Base-by-base conservation (phyloP, 306 rosid genomes). In the Glycyrrhiza uralensis region DNA sequence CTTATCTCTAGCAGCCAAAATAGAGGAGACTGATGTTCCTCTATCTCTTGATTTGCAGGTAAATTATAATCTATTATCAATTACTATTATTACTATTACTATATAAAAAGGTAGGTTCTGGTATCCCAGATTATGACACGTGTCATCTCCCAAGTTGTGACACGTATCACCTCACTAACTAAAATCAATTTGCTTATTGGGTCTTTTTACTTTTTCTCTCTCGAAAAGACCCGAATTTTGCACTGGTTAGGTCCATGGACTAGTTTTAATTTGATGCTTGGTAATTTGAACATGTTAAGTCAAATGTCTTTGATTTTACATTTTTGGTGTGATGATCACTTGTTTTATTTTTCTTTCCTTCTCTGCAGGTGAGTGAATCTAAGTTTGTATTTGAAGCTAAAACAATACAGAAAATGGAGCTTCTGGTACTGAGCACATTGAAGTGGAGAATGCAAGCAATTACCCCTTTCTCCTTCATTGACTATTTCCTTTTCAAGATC, bases 401-500 rank as follows among this genome's bases (percentile, higher is more conserved):
- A 86, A 85, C 96, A 41, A 85, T 94, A 24, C 85, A 79, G 50
- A 94, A 90, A 52, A 89, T 89, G 96, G 99, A 94, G 84, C 96
- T 94, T 79, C 29, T 91, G 65, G 82, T 94, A 10, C 83, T 94
- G 78, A 94, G 86, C 87, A 85, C 96, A 29, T 79, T 94, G 81
- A 84, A 75, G 19, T 94, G 99, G 99, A 89, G 95, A 81, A 87
- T 94, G 99, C 97, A 85, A 39, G 79, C 97, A 18, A 83, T 89
- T 44, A 94, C 97, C 23, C 99, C 99, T 6, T 91, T 91, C 83
- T 86, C 97, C 38, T 94, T 80, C 94, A 79, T 91, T 6, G 99
- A 91, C 61, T 73, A 80, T 76, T 94, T 85, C 81, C 93, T 94
- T 29, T 17, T 14, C 78, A 91, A 82, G 86, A 61, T 91, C 83